These are phyloP conservation scores for Talaromyces atroroseus DNA, from an alignment of 2,329 filamentous ascomycete genomes.

Conservation along the genomic window DNA sequence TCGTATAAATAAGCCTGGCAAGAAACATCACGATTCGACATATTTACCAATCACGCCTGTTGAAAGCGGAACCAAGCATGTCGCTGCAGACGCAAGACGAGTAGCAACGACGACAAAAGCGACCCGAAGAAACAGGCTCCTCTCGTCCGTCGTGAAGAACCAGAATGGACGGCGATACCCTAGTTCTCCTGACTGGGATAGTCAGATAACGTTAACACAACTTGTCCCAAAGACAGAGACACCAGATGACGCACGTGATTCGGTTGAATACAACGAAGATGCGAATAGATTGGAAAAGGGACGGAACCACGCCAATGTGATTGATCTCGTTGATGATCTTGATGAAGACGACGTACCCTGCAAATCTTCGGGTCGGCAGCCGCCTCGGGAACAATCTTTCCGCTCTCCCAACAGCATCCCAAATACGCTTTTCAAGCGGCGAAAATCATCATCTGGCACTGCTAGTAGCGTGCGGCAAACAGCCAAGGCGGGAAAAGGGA, in stretches of 20 bases:
- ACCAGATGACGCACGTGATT: slow-evolving; percentile 19
- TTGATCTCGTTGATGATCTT: slow-evolving; percentile 23
- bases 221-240: slow-evolving; percentile 33
- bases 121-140: neutral
- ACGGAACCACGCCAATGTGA: slow-evolving; percentile 17
- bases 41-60: slow-evolving; percentile 6
- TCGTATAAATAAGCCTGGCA: neutral
- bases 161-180: slow-evolving; percentile 15
- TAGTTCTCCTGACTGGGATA: slow-evolving; percentile 18
- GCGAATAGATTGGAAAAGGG: slow-evolving; percentile 3
- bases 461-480: slow-evolving; percentile 14
- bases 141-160: slow-evolving; percentile 16
- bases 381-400: neutral
- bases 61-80: neutral
- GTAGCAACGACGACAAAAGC: slow-evolving; percentile 13
- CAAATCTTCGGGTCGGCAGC: slow-evolving; percentile 9
- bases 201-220: slow-evolving; percentile 38
- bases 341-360: slow-evolving; percentile 17
- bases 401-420: slow-evolving; percentile 7
- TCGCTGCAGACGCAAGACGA: neutral
- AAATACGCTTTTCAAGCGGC: slow-evolving; percentile 5
- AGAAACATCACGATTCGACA: neutral
- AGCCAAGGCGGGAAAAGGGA: slow-evolving; percentile 19
- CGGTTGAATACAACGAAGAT: slow-evolving; percentile 29
- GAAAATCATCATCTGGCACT: neutral